Conservation (phyloP, 2,329 filamentous ascomycete species). For the Juglanconis juglandina region DNA sequence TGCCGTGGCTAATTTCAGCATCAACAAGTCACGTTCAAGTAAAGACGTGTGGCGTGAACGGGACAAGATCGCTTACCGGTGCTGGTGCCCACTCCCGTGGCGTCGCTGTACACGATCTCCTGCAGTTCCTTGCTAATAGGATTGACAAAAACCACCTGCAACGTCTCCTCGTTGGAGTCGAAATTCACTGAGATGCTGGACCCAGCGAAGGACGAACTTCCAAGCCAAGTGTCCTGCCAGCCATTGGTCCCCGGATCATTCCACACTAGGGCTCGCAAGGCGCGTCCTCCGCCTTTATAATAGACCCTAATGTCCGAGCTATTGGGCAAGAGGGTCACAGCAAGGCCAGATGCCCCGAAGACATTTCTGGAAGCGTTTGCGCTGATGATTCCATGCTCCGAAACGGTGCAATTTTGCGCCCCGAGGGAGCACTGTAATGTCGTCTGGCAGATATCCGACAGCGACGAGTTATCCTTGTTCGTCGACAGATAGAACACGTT, state of each 20-base stretch:
- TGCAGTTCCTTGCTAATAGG: background rate
- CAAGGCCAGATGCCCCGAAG: background rate
- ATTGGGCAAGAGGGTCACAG: background rate
- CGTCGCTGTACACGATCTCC: background rate
- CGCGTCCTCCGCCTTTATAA: background rate
- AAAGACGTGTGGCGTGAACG: too few relatives aligned
- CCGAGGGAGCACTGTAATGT: background rate
- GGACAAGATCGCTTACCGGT: background rate
- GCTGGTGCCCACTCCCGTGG: background rate
- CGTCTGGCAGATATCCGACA: background rate
- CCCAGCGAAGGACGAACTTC: background rate
- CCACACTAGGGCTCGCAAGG: background rate
- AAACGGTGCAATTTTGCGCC: background rate
- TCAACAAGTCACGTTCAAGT: background rate
- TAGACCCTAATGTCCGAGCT: background rate
- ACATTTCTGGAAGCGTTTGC: background rate
- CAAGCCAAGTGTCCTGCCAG: background rate
- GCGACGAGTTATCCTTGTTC: background rate
- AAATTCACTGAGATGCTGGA: background rate
- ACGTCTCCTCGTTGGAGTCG: background rate
- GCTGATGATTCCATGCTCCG: background rate
- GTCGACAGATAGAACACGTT: slow-evolving; percentile 1
- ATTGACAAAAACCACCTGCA: background rate
- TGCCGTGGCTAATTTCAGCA: background rate
- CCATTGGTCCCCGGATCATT: background rate